These are phyloP conservation scores for Notholithocarpus densiflorus DNA, from an alignment of 306 rosid genomes.

Conservation along the genomic window DNA sequence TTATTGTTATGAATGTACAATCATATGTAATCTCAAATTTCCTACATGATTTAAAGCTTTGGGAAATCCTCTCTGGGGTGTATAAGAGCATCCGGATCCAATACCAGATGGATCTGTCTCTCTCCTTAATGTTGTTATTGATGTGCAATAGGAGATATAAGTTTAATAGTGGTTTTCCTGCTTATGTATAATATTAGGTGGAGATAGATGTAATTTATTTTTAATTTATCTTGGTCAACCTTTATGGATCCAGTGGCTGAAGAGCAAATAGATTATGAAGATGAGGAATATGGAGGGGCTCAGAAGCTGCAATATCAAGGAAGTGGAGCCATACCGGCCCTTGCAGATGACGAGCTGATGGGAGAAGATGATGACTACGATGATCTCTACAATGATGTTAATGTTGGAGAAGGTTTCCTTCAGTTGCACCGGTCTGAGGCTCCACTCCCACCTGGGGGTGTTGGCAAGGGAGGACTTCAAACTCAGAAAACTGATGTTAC, in stretches of 20 bases:
- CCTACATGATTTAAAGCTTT: neutral
- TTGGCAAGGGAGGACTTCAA: conserved; percentile 29
- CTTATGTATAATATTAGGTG: conserved; percentile 23
- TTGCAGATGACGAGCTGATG: conserved; percentile 44
- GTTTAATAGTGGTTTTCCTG: conserved; percentile 22
- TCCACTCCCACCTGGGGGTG: conserved; percentile 25
- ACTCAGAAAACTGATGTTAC: conserved; percentile 32
- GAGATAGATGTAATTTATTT: conserved; percentile 12
- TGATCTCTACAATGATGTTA: conserved; percentile 52
- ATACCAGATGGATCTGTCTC: neutral
- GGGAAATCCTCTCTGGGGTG: neutral
- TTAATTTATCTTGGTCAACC: conserved; percentile 2
- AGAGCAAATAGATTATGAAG: conserved; percentile 41
- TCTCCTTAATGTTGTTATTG: neutral
- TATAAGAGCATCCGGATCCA: neutral
- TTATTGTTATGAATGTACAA: neutral
- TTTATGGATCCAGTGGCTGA: conserved; percentile 33
- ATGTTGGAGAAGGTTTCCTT: conserved; percentile 48
- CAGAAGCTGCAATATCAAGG: conserved; percentile 42
- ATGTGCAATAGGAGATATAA: neutral
- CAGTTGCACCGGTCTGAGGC: conserved; percentile 41
- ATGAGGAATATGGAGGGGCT: conserved; percentile 39
- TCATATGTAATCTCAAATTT: neutral
- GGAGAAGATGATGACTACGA: conserved; percentile 51
- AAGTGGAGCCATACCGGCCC: conserved; percentile 43